Percentiles rank a stretch among this genome's conserved stretches.
phyloP scores from a whole-genome alignment of 139 green algal genomes.

The Medakamo hakoo region DNA sequence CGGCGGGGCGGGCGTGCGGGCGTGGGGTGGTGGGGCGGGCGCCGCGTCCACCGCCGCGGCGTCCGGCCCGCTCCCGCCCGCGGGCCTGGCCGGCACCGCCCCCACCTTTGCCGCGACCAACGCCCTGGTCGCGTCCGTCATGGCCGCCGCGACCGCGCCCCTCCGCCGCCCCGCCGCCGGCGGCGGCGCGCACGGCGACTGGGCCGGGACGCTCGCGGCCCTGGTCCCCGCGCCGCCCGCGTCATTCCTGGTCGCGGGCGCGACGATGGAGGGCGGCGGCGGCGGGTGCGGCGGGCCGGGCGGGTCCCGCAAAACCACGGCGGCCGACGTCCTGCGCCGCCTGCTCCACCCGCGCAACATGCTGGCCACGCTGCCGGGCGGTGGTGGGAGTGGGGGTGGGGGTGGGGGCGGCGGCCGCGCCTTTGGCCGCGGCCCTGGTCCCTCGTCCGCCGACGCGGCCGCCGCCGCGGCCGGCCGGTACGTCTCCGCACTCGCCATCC shows the following conservation, averaged over 20 bases:
- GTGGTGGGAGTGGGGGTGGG: too few relatives aligned
- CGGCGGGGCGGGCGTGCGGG: constrained; percentile 5
- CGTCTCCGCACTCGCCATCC: constrained; percentile 98
- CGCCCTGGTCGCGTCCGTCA: constrained; percentile 90
- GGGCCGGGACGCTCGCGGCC: constrained; percentile 83
- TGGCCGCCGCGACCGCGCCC: constrained; percentile 85
- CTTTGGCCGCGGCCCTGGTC: too few relatives aligned
- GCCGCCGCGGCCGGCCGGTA: constrained; percentile 33
- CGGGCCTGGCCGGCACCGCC: constrained; percentile 40
- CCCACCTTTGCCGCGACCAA: constrained; percentile 83
- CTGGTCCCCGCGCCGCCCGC: constrained; percentile 91
- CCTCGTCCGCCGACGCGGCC: not conserved
- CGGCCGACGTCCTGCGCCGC: constrained; percentile 95
- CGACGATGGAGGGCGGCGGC: not conserved
- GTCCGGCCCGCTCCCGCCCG: too few relatives aligned
- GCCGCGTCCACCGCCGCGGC: too few relatives aligned
- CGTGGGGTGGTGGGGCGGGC: too few relatives aligned
- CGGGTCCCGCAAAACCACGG: constrained; percentile 82
- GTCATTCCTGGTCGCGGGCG: constrained; percentile 75
- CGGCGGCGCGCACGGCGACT: constrained; percentile 99
- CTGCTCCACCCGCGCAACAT: constrained; percentile 96
- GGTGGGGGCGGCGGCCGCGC: too few relatives aligned
- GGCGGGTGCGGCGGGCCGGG: too few relatives aligned
- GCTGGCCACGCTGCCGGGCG: constrained; percentile 68
- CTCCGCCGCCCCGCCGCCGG: constrained; percentile 5